Evolutionary conservation across 352 stramenopile genomes (phyloP), one percentile per base, ranked within the genome.

Genomic region (Globisporangium viniferum): DNA sequence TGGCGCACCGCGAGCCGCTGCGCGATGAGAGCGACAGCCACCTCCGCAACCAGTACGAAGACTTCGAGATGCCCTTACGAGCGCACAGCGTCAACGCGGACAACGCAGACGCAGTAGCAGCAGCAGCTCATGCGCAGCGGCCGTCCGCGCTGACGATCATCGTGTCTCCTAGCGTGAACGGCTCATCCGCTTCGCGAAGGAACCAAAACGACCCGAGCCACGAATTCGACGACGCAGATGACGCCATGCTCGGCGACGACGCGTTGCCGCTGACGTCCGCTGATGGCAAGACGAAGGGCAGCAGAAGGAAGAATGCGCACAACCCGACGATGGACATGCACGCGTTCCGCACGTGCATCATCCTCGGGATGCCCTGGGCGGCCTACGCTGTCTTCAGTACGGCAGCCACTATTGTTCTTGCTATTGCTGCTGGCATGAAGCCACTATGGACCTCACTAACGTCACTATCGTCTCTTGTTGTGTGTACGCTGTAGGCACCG

Each of bases 321-420:
- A 59, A 54, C 24, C 33, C 35, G 27, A 24, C 35, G 10, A 41
- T 51, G 31, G 66, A 75, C 48, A 54, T 75, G 66, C 66, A 67
- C 49, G 56, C 75, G 15, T 80, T 87, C 62, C 69, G 73, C 64
- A 90, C 81, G 48, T 91, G 86, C 62, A 77, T 92, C 9, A 81
- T 94, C 35, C 72, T 94, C 8, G 82, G 77, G 51, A 84, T 92
- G 78, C 86, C 86, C 3, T 94, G 84, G 84, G 77, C 79, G 31
- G 84, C 84, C 4, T 90, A 91, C 70, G 80, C 84, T 10, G 78
- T 91, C 27, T 71, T 94, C 46, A 85, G 85, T 91, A 74, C 15
- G 81, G 35, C 35, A 27, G 27, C 27, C 41, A 3, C 24, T 10
- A 5, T 41, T 24, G 46, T 1, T 27, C n/a, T 35, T 14, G 2